Evolutionary conservation across 768 basidiomycete genomes (phyloP).

Genomic region (Leccinum arenicola): DNA sequence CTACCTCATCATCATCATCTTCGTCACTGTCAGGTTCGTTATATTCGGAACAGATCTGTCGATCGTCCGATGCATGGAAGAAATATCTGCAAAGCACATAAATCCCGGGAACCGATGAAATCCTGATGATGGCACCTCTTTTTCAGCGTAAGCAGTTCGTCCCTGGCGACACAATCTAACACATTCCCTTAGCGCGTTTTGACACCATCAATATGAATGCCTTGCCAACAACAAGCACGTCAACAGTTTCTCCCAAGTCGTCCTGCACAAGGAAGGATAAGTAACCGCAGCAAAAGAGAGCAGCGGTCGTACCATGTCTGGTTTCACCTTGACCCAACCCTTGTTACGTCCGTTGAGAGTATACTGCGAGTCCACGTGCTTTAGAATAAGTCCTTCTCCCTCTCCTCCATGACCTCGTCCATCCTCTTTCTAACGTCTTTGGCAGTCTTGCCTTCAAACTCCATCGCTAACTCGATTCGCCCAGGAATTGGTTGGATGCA

Average conservation of each 20-base stretch:
- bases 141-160: constrained; percentile 54
- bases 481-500: constrained; percentile 71
- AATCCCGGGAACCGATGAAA: background rate
- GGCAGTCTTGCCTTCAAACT: constrained; percentile 72
- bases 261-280: constrained; percentile 46
- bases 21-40: constrained; percentile 37
- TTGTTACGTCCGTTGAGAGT: constrained; percentile 82
- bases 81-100: constrained; percentile 54
- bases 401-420: constrained; percentile 77
- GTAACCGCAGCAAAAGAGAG: background rate
- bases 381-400: constrained; percentile 93
- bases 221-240: constrained; percentile 86
- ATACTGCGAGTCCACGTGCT: constrained; percentile 80
- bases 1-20: constrained; percentile 9
- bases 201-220: background rate
- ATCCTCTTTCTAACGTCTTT: constrained; percentile 79
- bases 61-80: constrained; percentile 63
- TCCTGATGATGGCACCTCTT: constrained; percentile 50
- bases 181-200: background rate
- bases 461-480: constrained; percentile 73
- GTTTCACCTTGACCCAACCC: constrained; percentile 95
- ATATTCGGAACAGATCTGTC: constrained; percentile 53
- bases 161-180: constrained; percentile 62
- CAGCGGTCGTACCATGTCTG: constrained; percentile 62
- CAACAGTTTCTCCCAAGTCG: constrained; percentile 89